Conservation (phyloP, 352 stramenopile species). For the Globisporangium echinulatum region DNA sequence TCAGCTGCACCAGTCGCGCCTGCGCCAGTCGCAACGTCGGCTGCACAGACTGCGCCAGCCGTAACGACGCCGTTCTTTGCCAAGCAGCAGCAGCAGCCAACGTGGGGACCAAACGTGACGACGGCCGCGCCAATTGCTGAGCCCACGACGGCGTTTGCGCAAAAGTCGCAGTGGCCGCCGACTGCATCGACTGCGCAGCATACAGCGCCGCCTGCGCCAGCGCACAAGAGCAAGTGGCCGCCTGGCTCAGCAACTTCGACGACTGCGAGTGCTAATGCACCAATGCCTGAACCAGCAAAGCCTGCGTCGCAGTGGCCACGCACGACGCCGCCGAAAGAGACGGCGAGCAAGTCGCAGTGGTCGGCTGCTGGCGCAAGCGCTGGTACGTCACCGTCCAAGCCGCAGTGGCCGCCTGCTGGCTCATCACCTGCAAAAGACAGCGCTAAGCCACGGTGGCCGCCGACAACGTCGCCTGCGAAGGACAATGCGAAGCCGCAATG, state of each 20-base stretch:
- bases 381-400: conserved; percentile 7
- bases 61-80: conserved; percentile 14
- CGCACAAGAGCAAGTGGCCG: conserved; percentile 12
- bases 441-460: conserved; percentile 31
- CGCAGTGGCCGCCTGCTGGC: conserved; percentile 16
- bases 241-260: not conserved
- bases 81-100: conserved; percentile 5
- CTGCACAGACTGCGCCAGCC: conserved; percentile 1
- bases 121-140: not conserved
- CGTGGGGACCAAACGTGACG: conserved; percentile 3
- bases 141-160: conserved; percentile 5
- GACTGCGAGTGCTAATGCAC: too few species aligned
- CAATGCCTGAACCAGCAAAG: too few species aligned
- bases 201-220: not conserved
- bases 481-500: conserved; percentile 22
- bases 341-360: conserved; percentile 45
- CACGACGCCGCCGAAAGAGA: conserved; percentile 16
- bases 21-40: conserved; percentile 3
- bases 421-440: conserved; percentile 8
- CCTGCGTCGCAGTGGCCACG: not conserved
- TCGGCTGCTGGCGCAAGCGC: conserved; percentile 15
- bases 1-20: conserved; percentile 6
- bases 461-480: conserved; percentile 14
- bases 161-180: conserved; percentile 16
- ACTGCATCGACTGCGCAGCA: not conserved